These are phyloP conservation scores for Passiflora organensis DNA, from an alignment of 345 rosid genomes.

Conservation along the genomic window DNA sequence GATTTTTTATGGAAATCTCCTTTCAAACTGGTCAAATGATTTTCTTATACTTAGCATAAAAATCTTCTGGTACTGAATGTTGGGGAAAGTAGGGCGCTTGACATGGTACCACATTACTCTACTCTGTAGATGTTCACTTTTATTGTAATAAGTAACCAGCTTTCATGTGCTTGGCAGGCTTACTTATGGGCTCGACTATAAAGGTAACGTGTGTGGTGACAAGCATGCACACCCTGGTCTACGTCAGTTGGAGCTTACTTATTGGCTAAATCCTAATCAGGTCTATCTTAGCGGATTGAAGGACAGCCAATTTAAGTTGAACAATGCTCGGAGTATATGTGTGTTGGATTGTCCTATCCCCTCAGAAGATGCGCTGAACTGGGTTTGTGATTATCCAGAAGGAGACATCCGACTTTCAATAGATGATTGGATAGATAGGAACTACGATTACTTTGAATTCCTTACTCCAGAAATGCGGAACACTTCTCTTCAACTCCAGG, in stretches of 20 bases:
- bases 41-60: too few species aligned
- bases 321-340: conserved; percentile 79
- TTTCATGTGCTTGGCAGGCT: conserved; percentile 47
- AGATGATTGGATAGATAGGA: conserved; percentile 86
- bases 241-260: conserved; percentile 67
- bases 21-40: too few species aligned
- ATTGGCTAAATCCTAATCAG: conserved; percentile 93
- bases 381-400: conserved; percentile 99
- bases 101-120: not conserved
- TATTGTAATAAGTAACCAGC: conserved; percentile 1
- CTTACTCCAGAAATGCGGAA: conserved; percentile 92
- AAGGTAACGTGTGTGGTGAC: conserved; percentile 95
- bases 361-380: conserved; percentile 65
- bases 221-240: conserved; percentile 69
- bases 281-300: conserved; percentile 90
- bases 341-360: conserved; percentile 86
- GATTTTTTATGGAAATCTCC: too few species aligned
- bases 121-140: not conserved
- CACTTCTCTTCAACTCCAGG: conserved; percentile 87
- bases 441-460: conserved; percentile 85
- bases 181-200: conserved; percentile 89
- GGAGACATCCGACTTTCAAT: conserved; percentile 76
- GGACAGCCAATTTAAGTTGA: conserved; percentile 62
- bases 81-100: too few species aligned
- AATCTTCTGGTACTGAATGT: too few species aligned